Evolutionary conservation across 1,284 basidiomycete species (phyloP), one percentile per base, ranked within the genome.

Genomic region (Phellopilus nigrolimitatus): DNA sequence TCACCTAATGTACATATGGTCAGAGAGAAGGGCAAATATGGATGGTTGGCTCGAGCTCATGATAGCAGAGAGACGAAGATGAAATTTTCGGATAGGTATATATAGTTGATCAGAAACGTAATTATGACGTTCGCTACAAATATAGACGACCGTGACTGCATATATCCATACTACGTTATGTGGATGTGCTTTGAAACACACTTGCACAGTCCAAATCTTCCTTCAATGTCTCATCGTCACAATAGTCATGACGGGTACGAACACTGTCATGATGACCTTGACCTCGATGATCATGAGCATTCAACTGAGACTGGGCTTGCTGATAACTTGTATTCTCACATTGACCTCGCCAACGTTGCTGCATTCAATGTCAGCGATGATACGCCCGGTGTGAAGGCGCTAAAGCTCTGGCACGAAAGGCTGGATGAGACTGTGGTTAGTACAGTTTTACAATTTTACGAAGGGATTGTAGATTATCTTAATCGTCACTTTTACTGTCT

Each of bases 391-490:
- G 68, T 74, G 3, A 70, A 71, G 33, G 67, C 46, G 13, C 42
- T 91, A 56, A 91, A 91, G 62, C 84, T 88, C 1, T 91, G 88
- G 88, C 69, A 89, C 59, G 66, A 82, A 57, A 76, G 88, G 34
- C 61, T 73, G 47, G 76, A 82, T 49, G 86, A 89, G 64, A 66
- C 67, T 36, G 69, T 74, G 67, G 88, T 88, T 64, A 52, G 69
- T 59, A 30, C 33, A 9, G 24, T 40, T 28, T 6, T 4, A 38
- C 7, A 8, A 13, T 25, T 41, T 3, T 17, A 44, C 59, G 53
- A n/a, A 37, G 50, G 30, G 34, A 15, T 42, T 24, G 45, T 41
- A 24, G 48, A 6, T 19, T 56, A 25, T 43, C 39, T 24, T 41
- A 50, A 31, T 49, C 27, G 22, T n/a, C n/a, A 45, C 37, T 53